Evolutionary conservation across 306 rosid species (phyloP).

Genomic region (Senna tora): DNA sequence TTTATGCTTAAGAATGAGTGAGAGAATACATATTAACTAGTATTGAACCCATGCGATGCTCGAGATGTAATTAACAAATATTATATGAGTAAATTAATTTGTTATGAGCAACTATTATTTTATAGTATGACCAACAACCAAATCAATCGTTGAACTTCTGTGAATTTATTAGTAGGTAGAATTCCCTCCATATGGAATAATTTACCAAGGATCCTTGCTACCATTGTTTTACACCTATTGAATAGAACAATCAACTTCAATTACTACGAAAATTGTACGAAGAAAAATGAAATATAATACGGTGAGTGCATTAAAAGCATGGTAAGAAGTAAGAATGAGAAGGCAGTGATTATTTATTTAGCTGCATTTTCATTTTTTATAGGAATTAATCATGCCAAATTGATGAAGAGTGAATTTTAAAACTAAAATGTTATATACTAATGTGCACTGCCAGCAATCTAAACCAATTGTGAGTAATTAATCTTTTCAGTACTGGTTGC

Average conservation of each 20-base stretch:
- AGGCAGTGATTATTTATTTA: neutral
- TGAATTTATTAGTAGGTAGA: slow-evolving; percentile 84
- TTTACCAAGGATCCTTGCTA: slow-evolving; percentile 91
- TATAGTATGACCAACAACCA: slow-evolving; percentile 97
- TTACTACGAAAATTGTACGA: neutral
- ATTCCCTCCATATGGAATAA: slow-evolving; percentile 94
- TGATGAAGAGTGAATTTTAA: neutral
- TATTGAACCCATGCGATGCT: no score
- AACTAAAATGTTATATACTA: neutral
- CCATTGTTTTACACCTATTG: slow-evolving; percentile 93
- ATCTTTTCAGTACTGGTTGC: slow-evolving; percentile 1
- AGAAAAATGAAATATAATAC: neutral
- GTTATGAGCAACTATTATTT: no score
- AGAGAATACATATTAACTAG: no score
- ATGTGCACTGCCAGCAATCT: neutral
- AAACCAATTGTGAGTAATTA: slow-evolving; percentile 25
- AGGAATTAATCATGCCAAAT: neutral
- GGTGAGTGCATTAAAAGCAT: neutral
- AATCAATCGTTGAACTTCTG: slow-evolving; percentile 94
- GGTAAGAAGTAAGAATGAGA: neutral
- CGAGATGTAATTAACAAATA: no score
- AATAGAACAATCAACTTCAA: slow-evolving; percentile 33
- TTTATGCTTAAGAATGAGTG: no score
- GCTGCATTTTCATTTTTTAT: neutral
- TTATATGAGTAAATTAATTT: no score